These are phyloP conservation scores for Penicillium verrucosum DNA, from an alignment of 2,329 filamentous ascomycete species.

Conservation along the genomic window DNA sequence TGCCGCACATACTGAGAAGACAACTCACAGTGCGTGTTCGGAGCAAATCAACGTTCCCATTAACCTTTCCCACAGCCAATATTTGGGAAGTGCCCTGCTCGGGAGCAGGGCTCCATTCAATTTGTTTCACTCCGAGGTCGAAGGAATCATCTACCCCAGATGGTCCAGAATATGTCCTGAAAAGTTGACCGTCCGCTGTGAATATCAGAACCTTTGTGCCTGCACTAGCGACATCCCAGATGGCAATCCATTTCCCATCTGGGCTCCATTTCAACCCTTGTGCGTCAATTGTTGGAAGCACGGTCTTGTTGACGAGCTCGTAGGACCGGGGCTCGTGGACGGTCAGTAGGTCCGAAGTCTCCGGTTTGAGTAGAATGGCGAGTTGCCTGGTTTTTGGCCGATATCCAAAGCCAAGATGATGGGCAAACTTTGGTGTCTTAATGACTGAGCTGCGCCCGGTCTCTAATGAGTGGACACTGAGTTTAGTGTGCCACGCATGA, in stretches of 20 bases:
- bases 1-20: neutral
- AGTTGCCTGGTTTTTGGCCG: constrained; percentile 41
- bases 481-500: constrained; percentile 40
- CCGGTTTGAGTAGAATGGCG: constrained; percentile 41
- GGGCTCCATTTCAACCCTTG: constrained; percentile 59
- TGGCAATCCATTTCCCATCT: constrained; percentile 57
- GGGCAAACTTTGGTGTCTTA: constrained; percentile 40
- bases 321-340: constrained; percentile 39
- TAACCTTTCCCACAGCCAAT: constrained; percentile 51
- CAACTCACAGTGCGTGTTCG: constrained; percentile 41
- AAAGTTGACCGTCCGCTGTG: constrained; percentile 59
- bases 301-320: constrained; percentile 32
- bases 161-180: constrained; percentile 50
- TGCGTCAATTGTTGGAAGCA: constrained; percentile 53
- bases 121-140: constrained; percentile 50
- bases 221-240: constrained; percentile 54
- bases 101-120: constrained; percentile 52
- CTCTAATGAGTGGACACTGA: constrained; percentile 36
- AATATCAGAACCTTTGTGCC: constrained; percentile 54
- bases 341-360: constrained; percentile 38
- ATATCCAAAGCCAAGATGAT: constrained; percentile 37
- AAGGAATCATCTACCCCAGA: constrained; percentile 35
- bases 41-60: constrained; percentile 50
- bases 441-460: constrained; percentile 38
- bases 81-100: constrained; percentile 32